phyloP scores from a whole-genome alignment of 495 filamentous ascomycete species.

The Penicillium malachiteum region DNA sequence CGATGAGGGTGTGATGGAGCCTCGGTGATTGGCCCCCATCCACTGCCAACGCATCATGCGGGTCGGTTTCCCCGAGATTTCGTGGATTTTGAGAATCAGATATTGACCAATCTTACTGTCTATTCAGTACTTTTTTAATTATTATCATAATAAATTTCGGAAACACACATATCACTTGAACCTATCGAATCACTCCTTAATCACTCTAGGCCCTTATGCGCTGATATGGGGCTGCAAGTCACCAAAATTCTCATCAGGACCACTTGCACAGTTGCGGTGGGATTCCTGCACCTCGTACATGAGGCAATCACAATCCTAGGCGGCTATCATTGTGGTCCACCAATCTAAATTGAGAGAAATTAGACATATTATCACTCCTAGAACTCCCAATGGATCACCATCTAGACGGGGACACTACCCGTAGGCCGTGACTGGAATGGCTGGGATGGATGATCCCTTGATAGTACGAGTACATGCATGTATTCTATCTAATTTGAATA shows the following conservation, averaged over 20 bases:
- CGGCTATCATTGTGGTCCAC: not conserved
- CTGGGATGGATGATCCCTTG: too few relatives aligned
- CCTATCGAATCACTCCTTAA: too few relatives aligned
- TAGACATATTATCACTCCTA: not conserved
- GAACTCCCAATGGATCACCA: too few relatives aligned
- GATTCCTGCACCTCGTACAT: slow-evolving; percentile 10
- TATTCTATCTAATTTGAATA: too few relatives aligned
- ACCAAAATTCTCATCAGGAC: slow-evolving; percentile 16
- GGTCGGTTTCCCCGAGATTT: not conserved
- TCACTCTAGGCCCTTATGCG: too few relatives aligned
- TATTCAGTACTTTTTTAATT: not conserved
- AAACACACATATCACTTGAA: not conserved
- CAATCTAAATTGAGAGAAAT: not conserved
- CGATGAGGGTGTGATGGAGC: slow-evolving; percentile 18
- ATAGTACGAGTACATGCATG: too few relatives aligned
- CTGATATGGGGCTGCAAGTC: slow-evolving; percentile 9
- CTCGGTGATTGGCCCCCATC: slow-evolving; percentile 22
- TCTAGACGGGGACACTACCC: too few relatives aligned
- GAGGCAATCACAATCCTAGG: not conserved
- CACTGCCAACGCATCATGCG: slow-evolving; percentile 28
- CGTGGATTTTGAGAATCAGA: not conserved
- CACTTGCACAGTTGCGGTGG: slow-evolving; percentile 5
- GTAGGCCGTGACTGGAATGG: too few relatives aligned
- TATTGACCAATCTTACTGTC: too few relatives aligned
- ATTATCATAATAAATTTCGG: not conserved